Evolutionary conservation across 2,329 filamentous ascomycete genomes (phyloP).

Genomic region (Tolypocladium capitatum): DNA sequence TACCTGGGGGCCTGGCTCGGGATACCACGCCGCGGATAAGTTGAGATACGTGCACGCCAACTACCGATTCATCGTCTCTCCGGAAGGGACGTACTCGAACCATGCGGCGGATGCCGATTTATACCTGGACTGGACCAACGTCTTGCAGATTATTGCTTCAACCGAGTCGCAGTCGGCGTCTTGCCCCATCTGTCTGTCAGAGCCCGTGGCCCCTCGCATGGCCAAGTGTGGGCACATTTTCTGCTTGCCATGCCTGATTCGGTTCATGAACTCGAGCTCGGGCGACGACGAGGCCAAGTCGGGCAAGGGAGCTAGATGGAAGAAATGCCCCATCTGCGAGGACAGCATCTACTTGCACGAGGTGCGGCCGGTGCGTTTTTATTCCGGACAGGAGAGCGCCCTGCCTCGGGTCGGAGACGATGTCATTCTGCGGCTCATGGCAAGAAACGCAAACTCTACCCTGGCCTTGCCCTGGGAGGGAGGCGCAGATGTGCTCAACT

Average conservation of each 20-base stretch:
- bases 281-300: conserved; percentile 54
- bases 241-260: conserved; percentile 81
- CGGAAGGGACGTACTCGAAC: conserved; percentile 61
- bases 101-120: conserved; percentile 80
- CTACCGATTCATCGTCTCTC: conserved; percentile 90
- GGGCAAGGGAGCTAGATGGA: conserved; percentile 66
- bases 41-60: conserved; percentile 87
- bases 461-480: conserved; percentile 78
- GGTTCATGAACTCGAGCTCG: conserved; percentile 81
- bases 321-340: conserved; percentile 93
- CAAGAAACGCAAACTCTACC: conserved; percentile 66
- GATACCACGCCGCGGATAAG: conserved; percentile 84
- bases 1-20: conserved; percentile 75
- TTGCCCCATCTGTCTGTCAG: conserved; percentile 89
- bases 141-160: conserved; percentile 85
- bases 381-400: conserved; percentile 73
- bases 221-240: conserved; percentile 96
- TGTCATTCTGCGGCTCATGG: conserved; percentile 77
- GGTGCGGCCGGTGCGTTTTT: conserved; percentile 79
- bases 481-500: conserved; percentile 51
- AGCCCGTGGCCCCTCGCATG: conserved; percentile 89
- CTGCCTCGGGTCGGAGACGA: conserved; percentile 74
- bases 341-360: conserved; percentile 90
- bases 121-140: conserved; percentile 78
- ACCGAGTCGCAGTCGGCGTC: conserved; percentile 76